A percentile compares a stretch with the other conserved stretches of the same genome.
Evolutionary conservation across 768 basidiomycete genomes (phyloP).

Genomic region (Suillus plorans): DNA sequence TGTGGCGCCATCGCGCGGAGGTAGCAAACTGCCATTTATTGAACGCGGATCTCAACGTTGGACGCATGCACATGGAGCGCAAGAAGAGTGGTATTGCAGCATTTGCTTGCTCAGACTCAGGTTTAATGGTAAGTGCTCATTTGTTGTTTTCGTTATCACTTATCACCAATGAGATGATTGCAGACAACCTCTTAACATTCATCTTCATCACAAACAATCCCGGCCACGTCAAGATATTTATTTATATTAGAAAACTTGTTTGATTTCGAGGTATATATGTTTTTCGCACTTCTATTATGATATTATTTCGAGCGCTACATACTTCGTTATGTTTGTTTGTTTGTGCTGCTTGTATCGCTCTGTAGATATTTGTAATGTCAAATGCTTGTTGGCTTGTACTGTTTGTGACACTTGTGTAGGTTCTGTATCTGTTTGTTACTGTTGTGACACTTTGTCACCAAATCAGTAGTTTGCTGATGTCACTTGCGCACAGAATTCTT

Average conservation of each 20-base stretch:
- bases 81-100: not conserved
- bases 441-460: not conserved
- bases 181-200: not conserved
- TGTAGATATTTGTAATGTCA: too few relatives aligned
- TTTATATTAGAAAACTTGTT: too few relatives aligned
- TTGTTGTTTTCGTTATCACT: not conserved
- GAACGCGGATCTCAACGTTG: not conserved
- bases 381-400: not conserved
- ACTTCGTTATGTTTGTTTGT: not conserved
- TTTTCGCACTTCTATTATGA: not conserved
- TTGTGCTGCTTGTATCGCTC: not conserved
- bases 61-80: not conserved
- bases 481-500: too few relatives aligned
- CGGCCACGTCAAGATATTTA: too few relatives aligned
- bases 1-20: not conserved
- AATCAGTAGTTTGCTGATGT: too few relatives aligned
- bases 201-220: not conserved
- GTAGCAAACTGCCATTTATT: not conserved
- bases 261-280: too few relatives aligned
- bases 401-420: too few relatives aligned
- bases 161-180: not conserved
- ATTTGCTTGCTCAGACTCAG: not conserved
- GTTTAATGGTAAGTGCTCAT: not conserved
- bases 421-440: not conserved
- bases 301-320: not conserved